Conservation (phyloP, 2,329 filamentous ascomycete genomes). For the Cladophialophora exuberans region DNA sequence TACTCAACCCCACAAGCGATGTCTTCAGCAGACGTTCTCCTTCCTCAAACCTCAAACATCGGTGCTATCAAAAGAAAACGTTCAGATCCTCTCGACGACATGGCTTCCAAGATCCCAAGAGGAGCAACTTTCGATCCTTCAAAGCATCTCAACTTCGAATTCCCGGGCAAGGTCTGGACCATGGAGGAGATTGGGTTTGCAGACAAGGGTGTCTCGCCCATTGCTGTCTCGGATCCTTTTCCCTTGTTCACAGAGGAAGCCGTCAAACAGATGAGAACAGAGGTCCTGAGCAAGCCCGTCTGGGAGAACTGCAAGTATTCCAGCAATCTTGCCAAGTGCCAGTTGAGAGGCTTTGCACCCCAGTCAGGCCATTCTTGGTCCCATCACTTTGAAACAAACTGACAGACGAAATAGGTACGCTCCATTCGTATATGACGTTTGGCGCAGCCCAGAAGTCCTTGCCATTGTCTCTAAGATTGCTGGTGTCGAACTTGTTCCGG, state of each 20-base stretch:
- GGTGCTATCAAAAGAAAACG: constrained; percentile 20
- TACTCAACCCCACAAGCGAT: constrained; percentile 13
- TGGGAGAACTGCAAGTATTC: constrained; percentile 59
- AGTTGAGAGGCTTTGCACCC: constrained; percentile 57
- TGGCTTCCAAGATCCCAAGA: constrained; percentile 32
- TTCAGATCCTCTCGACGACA: constrained; percentile 14
- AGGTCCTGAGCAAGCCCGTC: constrained; percentile 61
- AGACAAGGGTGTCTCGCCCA: constrained; percentile 60
- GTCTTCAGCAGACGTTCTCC: constrained; percentile 27
- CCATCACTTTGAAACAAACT: constrained; percentile 22
- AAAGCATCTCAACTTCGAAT: constrained; percentile 58
- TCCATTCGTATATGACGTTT: constrained; percentile 64
- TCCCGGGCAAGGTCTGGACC: constrained; percentile 55
- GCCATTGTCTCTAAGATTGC: constrained; percentile 59
- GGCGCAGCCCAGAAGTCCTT: constrained; percentile 59
- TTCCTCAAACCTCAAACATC: constrained; percentile 9
- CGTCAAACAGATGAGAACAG: constrained; percentile 61
- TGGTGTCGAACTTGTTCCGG: constrained; percentile 61
- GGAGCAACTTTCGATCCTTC: constrained; percentile 51
- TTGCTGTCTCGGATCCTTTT: constrained; percentile 66
- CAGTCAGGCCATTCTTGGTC: constrained; percentile 49
- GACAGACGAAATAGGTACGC: constrained; percentile 51
- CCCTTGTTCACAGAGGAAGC: constrained; percentile 64
- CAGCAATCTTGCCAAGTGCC: constrained; percentile 56
- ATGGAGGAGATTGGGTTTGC: constrained; percentile 65